These are phyloP conservation scores for Trypanosoma caninum DNA, from an alignment of 208 protist species.

Conservation along the genomic window DNA sequence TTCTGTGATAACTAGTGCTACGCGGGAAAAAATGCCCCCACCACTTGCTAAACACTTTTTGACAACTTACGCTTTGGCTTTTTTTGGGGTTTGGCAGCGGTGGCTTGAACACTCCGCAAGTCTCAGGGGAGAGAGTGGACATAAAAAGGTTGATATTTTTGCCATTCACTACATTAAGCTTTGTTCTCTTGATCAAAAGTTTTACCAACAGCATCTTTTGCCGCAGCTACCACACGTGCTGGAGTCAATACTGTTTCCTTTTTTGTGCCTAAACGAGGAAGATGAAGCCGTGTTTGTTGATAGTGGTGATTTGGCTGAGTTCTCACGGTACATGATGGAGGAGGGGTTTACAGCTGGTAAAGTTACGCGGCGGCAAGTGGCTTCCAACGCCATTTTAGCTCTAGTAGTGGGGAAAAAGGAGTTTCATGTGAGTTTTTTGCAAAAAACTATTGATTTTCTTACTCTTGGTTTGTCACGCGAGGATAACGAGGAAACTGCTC, in stretches of 20 bases:
- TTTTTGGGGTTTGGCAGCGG: slow-evolving; percentile 59
- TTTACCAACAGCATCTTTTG: slow-evolving; percentile 59
- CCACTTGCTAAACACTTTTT: slow-evolving; percentile 70
- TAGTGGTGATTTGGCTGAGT: slow-evolving; percentile 66
- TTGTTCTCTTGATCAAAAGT: slow-evolving; percentile 53
- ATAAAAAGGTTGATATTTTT: slow-evolving; percentile 74
- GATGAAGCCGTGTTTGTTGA: slow-evolving; percentile 80
- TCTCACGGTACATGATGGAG: slow-evolving; percentile 85
- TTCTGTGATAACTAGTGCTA: slow-evolving; percentile 72
- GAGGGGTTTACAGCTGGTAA: slow-evolving; percentile 68
- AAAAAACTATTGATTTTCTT: slow-evolving; percentile 60
- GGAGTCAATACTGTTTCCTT: slow-evolving; percentile 79
- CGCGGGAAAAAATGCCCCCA: slow-evolving; percentile 62
- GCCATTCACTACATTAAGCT: slow-evolving; percentile 83
- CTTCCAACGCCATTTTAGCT: slow-evolving; percentile 74
- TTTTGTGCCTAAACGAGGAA: slow-evolving; percentile 65
- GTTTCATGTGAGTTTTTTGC: slow-evolving; percentile 64
- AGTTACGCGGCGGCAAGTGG: slow-evolving; percentile 64
- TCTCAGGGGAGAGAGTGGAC: slow-evolving; percentile 16
- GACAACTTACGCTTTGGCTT: slow-evolving; percentile 27
- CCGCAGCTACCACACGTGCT: slow-evolving; percentile 64
- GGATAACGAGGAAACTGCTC: slow-evolving; percentile 48
- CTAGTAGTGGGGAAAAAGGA: slow-evolving; percentile 72
- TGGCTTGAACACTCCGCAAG: slow-evolving; percentile 69
- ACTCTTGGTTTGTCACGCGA: slow-evolving; percentile 47